These are phyloP conservation scores for Bipolaris sorokiniana DNA, from an alignment of 2,329 filamentous ascomycete genomes.

Conservation along the genomic window DNA sequence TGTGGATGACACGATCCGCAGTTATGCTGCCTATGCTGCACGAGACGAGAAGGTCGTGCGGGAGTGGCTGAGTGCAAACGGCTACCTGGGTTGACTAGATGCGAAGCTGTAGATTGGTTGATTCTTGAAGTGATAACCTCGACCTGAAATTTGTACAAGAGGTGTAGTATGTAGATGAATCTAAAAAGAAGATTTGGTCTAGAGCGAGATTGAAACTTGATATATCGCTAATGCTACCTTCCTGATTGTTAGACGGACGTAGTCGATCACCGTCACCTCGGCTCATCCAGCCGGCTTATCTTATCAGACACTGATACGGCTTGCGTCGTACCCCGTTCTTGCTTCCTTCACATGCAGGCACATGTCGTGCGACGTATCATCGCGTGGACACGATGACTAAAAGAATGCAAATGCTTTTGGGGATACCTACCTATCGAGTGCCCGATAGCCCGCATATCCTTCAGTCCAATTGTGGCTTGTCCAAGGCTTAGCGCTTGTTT, in stretches of 20 bases:
- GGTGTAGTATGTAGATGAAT: background rate
- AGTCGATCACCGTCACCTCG: background rate
- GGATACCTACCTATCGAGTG: slow-evolving; percentile 5
- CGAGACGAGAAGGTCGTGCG: slow-evolving; percentile 75
- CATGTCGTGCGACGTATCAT: background rate
- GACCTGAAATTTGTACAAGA: background rate
- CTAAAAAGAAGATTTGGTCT: background rate
- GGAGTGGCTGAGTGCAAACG: slow-evolving; percentile 76
- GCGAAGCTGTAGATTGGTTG: background rate
- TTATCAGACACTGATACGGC: slow-evolving; percentile 5
- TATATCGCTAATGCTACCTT: background rate
- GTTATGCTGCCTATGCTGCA: slow-evolving; percentile 80
- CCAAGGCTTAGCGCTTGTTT: slow-evolving; percentile 2
- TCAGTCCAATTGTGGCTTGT: background rate
- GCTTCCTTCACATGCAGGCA: slow-evolving; percentile 9
- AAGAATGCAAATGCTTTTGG: background rate
- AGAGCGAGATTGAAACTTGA: background rate
- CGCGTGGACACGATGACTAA: slow-evolving; percentile 1
- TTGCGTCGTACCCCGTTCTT: slow-evolving; percentile 7
- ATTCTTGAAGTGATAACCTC: background rate
- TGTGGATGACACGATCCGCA: slow-evolving; percentile 83
- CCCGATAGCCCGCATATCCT: background rate
- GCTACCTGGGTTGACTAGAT: slow-evolving; percentile 53
- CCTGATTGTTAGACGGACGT: background rate
- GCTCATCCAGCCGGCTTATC: slow-evolving; percentile 5